Evolutionary conservation across 2,329 filamentous ascomycete species (phyloP), one percentile per base, ranked within the genome.

Genomic region (Hypoxylon sp.): DNA sequence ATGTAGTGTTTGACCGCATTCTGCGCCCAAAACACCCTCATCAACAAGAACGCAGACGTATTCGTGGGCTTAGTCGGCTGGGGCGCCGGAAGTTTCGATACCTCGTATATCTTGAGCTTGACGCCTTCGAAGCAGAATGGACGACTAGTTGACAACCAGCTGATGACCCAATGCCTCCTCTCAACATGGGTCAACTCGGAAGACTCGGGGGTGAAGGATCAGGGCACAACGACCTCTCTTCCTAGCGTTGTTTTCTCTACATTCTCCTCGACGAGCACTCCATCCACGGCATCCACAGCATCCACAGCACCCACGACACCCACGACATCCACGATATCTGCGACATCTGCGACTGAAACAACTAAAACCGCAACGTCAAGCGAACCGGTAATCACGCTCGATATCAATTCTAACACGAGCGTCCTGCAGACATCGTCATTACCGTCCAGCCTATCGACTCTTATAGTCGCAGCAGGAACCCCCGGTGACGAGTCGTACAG

Each of bases 1-100:
- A 36, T 14, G 1, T 45, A 82, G 75, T 85, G 83, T 67, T 72
- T 84, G 63, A 75, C 76, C 1, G 76, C 73, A 11, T 85, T 85
- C 70, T 84, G 83, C 67, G 75, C 79, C 14, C 83, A 85, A 43
- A 85, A 84, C 72, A 72, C 78, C 28, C 81, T 82, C 63, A 83
- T 85, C 73, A 79, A 79, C 70, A 67, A 78, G 10, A 85, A 85
- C 68, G 77, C 81, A 1, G 83, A 85, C 57, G 83, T 84, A 21
- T 82, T 83, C 67, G 72, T 80, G 9, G 83, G 83, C 9, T 79
- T 85, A 46, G 80, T 84, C 9, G 82, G 74, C 56, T 84, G 83
- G 82, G 81, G 76, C 7, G 83, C 83, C 6, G 82, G 83, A 7
- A 81, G 80, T 68, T 83, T 84, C 70, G 76, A 78, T 60, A 70